These are phyloP conservation scores for Scedosporium aurantiacum DNA, from an alignment of 2,329 filamentous ascomycete species.

Conservation along the genomic window DNA sequence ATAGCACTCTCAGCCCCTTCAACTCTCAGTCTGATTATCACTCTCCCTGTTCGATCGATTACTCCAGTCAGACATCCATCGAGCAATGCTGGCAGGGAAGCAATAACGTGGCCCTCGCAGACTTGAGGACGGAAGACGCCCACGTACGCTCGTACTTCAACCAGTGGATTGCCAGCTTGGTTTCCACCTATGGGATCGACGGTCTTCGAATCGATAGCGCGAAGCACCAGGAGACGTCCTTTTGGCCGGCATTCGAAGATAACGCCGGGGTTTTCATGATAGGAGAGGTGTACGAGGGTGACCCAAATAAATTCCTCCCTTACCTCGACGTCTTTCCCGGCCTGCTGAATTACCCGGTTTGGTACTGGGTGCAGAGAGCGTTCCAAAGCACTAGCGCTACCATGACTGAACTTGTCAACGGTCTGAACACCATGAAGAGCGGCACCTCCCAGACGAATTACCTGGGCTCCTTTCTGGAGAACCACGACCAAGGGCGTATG, in stretches of 20 bases:
- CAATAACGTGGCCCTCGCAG: conserved; percentile 36
- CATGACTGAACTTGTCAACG: conserved; percentile 43
- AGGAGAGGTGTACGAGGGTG: conserved; percentile 49
- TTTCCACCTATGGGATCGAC: conserved; percentile 57
- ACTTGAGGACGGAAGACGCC: conserved; percentile 67
- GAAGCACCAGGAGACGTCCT: conserved; percentile 52
- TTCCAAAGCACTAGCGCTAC: conserved; percentile 9
- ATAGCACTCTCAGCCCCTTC: conserved; percentile 43
- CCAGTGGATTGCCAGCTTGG: conserved; percentile 53
- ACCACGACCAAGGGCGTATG: conserved; percentile 51
- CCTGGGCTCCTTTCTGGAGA: conserved; percentile 47
- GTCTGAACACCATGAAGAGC: conserved; percentile 47
- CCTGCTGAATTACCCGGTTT: conserved; percentile 33
- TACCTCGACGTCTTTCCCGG: conserved; percentile 41
- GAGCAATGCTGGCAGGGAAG: conserved; percentile 40
- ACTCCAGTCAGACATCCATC: conserved; percentile 29
- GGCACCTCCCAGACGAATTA: conserved; percentile 32
- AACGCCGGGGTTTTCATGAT: conserved; percentile 52
- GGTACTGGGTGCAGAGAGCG: conserved; percentile 11
- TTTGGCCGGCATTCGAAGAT: conserved; percentile 36
- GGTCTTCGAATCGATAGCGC: conserved; percentile 60
- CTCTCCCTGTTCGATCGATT: conserved; percentile 40
- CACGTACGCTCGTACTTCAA: conserved; percentile 58
- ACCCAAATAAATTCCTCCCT: conserved; percentile 38
- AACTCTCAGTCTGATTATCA: conserved; percentile 43